Evolutionary conservation across 306 rosid genomes (phyloP), one percentile per base, ranked within the genome.

Genomic region (Rosa rugosa): DNA sequence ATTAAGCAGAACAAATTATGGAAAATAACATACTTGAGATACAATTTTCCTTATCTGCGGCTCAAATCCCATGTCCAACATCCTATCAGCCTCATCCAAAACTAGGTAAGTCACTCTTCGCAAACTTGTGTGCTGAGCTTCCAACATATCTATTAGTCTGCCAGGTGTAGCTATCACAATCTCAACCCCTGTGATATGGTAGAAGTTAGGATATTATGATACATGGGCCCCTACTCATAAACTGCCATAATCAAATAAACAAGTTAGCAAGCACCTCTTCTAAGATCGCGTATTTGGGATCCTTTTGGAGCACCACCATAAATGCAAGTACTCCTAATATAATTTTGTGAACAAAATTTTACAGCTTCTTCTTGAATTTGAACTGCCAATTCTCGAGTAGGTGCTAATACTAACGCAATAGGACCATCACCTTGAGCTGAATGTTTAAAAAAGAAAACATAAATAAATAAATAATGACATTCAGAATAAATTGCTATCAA

Each of bases 41-140:
- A 91, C 70, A 70, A 95, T 91, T 80, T 93, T 95, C 80, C 96
- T 82, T 85, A 95, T 95, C 77, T 95, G 99, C 76, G 99, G 99
- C 78, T 95, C 99, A 86, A 95, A 95, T 72, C 99, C 99, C 99
- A 95, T 95, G 85, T 95, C 99, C 86, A 95, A 85, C 99, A 95
- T 95, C 80, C 99, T 82, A 86, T 95, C 99, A 72, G 99, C 99
- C 83, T 95, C 97, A 82, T 95, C 99, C 80, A 95, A 85, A 56
- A 95, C 98, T 66, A 95, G 96, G 78, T 92, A 92, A 38, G 98
- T 95, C 79, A 95, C 99, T 86, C 99, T 89, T 68, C 90, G 87
- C 85, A 95, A 79, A 87, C 89, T 92, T 31, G 99, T 92, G 82
- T 90, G 90, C 75, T 87, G 94, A 71, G 94, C 95, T 87, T 95